phyloP scores from a whole-genome alignment of 352 stramenopile species.

The Peronosclerospora sorghi region DNA sequence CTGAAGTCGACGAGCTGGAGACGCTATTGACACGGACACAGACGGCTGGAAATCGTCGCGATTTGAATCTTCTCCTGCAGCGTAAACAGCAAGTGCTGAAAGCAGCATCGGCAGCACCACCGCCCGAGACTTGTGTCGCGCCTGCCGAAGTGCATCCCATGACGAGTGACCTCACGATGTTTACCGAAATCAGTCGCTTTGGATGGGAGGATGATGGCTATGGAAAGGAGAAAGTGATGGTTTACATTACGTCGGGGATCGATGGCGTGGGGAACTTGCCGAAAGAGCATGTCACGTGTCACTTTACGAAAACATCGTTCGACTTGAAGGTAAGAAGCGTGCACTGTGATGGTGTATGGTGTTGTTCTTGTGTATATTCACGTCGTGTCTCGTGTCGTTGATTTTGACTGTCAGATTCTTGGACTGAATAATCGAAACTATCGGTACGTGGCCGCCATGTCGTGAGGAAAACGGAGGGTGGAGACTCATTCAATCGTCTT shows the following conservation, averaged over 20 bases:
- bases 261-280: constrained; percentile 67
- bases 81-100: constrained; percentile 48
- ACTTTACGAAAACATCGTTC: constrained; percentile 73
- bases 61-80: constrained; percentile 46
- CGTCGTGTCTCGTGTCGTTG: background rate
- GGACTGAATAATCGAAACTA: background rate
- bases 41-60: constrained; percentile 43
- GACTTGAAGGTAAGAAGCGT: constrained; percentile 49
- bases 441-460: too few species aligned
- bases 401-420: background rate
- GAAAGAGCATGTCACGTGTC: constrained; percentile 58
- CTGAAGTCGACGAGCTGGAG: constrained; percentile 63
- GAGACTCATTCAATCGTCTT: too few species aligned
- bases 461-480: too few species aligned
- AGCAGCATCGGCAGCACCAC: constrained; percentile 1
- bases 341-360: background rate
- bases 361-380: background rate
- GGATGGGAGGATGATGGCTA: constrained; percentile 85
- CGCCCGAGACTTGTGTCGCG: constrained; percentile 19
- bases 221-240: constrained; percentile 71
- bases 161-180: constrained; percentile 36
- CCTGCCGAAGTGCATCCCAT: constrained; percentile 3
- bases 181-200: constrained; percentile 80
- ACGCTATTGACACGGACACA: constrained; percentile 41
- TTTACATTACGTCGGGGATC: constrained; percentile 77